A percentile compares a stretch with the other conserved stretches of the same genome.
phyloP scores from a whole-genome alignment of 2,329 filamentous ascomycete genomes.

The Grosmannia penicillata region DNA sequence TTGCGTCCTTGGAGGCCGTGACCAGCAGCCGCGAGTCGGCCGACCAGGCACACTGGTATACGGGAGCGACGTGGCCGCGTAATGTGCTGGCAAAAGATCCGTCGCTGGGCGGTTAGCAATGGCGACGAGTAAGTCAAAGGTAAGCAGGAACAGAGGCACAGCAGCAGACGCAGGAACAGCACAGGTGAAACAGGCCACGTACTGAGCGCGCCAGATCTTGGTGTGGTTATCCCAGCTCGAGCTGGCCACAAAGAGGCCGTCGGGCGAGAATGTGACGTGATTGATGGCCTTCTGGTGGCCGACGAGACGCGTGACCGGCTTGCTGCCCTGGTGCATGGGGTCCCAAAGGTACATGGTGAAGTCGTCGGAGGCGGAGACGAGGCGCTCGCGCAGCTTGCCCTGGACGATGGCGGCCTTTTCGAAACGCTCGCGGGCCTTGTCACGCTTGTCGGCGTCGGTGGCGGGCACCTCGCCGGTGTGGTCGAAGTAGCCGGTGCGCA shows the following conservation, averaged over 20 bases:
- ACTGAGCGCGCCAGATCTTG: slow-evolving; percentile 75
- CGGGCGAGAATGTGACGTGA: slow-evolving; percentile 85
- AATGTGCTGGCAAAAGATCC: slow-evolving; percentile 75
- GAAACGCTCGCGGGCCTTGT: slow-evolving; percentile 68
- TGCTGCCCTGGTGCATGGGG: slow-evolving; percentile 54
- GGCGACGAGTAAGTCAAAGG: neutral
- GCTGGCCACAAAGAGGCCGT: slow-evolving; percentile 75
- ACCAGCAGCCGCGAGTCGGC: slow-evolving; percentile 83
- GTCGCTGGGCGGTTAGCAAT: slow-evolving; percentile 24
- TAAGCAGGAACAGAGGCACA: neutral
- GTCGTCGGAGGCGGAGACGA: slow-evolving; percentile 78
- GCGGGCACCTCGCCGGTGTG: slow-evolving; percentile 56
- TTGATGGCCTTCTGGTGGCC: slow-evolving; percentile 97
- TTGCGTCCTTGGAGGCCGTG: slow-evolving; percentile 81
- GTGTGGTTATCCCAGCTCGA: slow-evolving; percentile 89
- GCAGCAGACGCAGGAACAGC: neutral
- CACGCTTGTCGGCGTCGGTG: slow-evolving; percentile 53
- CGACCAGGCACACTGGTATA: slow-evolving; percentile 87
- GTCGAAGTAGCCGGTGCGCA: slow-evolving; percentile 77
- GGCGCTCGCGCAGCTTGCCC: slow-evolving; percentile 63
- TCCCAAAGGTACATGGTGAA: slow-evolving; percentile 97
- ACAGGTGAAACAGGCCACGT: slow-evolving; percentile 22
- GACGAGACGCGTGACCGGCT: slow-evolving; percentile 76
- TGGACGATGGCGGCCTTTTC: slow-evolving; percentile 68
- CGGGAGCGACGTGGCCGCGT: slow-evolving; percentile 74